A percentile compares a stretch with the other conserved stretches of the same genome.
These are phyloP conservation scores for Cephaloascus albidus DNA, from an alignment of 805 yeast genomes.

Conservation along the genomic window DNA sequence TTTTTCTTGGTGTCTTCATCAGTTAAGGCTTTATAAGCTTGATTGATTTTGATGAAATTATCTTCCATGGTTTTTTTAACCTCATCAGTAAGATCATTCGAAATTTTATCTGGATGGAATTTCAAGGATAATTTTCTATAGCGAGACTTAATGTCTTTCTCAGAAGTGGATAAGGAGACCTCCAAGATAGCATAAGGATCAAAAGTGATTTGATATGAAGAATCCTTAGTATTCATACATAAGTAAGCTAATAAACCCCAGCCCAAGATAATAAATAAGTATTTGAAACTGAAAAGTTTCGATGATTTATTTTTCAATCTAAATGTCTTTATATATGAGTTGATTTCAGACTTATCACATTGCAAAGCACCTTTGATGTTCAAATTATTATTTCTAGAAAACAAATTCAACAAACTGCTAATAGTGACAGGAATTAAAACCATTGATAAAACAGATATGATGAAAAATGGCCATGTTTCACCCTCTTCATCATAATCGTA, in stretches of 20 bases:
- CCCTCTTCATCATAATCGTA: constrained; percentile 83
- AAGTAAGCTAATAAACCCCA: constrained; percentile 47
- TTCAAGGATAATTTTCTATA: constrained; percentile 83
- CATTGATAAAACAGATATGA: constrained; percentile 60
- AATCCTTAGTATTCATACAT: constrained; percentile 29
- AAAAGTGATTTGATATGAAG: constrained; percentile 43
- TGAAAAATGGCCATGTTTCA: constrained; percentile 90
- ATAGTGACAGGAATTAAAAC: constrained; percentile 59
- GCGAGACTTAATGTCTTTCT: constrained; percentile 68
- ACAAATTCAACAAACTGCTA: constrained; percentile 9
- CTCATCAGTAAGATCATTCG: constrained; percentile 48
- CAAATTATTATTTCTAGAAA: constrained; percentile 3
- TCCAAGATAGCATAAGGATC: constrained; percentile 90
- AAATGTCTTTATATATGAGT: constrained; percentile 8
- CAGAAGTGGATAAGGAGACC: constrained; percentile 56
- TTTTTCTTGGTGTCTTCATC: constrained; percentile 81
- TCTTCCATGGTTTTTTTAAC: constrained; percentile 58
- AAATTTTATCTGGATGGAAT: constrained; percentile 89
- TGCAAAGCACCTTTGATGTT: not conserved
- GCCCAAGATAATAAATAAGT: constrained; percentile 32
- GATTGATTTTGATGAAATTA: constrained; percentile 69
- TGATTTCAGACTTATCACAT: not conserved
- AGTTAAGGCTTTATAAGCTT: constrained; percentile 92
- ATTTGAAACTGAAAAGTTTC: constrained; percentile 21
- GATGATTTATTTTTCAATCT: constrained; percentile 18